These are phyloP conservation scores for Diaporthe caulivora DNA, from an alignment of 2,329 filamentous ascomycete genomes.

Conservation along the genomic window DNA sequence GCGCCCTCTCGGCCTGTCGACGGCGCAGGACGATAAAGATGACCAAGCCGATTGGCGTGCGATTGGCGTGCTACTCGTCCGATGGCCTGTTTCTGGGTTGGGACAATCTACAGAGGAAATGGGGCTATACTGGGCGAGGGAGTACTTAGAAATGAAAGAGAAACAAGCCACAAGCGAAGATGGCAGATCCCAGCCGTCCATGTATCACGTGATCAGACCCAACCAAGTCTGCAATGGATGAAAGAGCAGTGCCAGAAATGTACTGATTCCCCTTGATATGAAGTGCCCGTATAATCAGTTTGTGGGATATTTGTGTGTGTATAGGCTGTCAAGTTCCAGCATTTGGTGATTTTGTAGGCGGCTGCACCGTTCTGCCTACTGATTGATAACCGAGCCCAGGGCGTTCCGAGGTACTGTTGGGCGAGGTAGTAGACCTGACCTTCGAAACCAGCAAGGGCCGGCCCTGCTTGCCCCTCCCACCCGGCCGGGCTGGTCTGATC, in stretches of 20 bases:
- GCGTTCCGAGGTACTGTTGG: slow-evolving; percentile 2
- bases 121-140: not conserved
- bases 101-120: slow-evolving; percentile 9
- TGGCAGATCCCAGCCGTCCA: not conserved
- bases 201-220: slow-evolving; percentile 16
- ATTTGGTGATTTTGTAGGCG: not conserved
- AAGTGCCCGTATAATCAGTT: not conserved
- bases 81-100: slow-evolving; percentile 5
- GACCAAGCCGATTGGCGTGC: not conserved
- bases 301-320: not conserved
- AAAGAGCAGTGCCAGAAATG: not conserved
- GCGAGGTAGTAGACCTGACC: slow-evolving; percentile 19
- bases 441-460: slow-evolving; percentile 37
- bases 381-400: slow-evolving; percentile 12
- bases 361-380: not conserved
- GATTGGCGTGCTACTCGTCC: slow-evolving; percentile 7
- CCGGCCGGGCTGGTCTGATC: slow-evolving; percentile 8
- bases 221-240: not conserved
- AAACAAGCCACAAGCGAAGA: not conserved
- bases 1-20: slow-evolving; percentile 43
- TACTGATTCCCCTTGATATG: not conserved
- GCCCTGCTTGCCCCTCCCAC: slow-evolving; percentile 34
- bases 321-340: slow-evolving; percentile 11
- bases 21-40: slow-evolving; percentile 12
- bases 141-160: not conserved